These are phyloP conservation scores for Fraxinus excelsior DNA, from an alignment of 257 asterid species.

Conservation along the genomic window DNA sequence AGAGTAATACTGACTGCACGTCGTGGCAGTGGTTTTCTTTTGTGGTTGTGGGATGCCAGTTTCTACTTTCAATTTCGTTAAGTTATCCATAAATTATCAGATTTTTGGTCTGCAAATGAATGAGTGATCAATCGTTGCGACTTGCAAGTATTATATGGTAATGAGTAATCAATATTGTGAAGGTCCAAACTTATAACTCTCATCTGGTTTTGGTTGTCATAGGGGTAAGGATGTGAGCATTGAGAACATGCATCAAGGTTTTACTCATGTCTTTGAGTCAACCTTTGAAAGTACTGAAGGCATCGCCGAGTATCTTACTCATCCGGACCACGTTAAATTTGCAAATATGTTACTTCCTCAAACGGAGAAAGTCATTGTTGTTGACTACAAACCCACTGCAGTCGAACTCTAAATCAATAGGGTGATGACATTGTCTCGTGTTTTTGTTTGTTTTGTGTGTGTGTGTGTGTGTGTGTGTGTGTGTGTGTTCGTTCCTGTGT, in stretches of 20 bases:
- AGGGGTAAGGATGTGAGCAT: constrained; percentile 86
- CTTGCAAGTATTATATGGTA: not conserved
- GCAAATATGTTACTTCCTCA: constrained; percentile 56
- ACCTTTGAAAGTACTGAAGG: constrained; percentile 78
- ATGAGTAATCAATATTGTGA: not conserved
- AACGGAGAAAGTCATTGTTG: constrained; percentile 59
- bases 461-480: too few species aligned
- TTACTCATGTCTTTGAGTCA: constrained; percentile 87
- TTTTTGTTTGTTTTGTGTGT: not conserved
- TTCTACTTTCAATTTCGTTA: not conserved
- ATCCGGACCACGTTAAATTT: constrained; percentile 60
- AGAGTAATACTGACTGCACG: not conserved
- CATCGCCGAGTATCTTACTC: constrained; percentile 64
- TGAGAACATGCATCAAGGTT: constrained; percentile 82
- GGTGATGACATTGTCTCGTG: not conserved
- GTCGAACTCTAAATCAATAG: constrained; percentile 37
- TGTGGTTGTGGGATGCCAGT: not conserved
- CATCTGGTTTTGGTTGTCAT: constrained; percentile 22
- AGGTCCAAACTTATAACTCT: not conserved
- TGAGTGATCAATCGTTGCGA: not conserved
- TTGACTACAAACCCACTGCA: constrained; percentile 72
- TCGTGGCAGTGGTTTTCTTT: not conserved
- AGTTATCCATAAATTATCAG: not conserved
- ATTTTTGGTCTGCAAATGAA: not conserved
- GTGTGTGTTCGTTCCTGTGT: not conserved